Conservation (phyloP, 805 yeast genomes). For the Danielia reshetovae region DNA sequence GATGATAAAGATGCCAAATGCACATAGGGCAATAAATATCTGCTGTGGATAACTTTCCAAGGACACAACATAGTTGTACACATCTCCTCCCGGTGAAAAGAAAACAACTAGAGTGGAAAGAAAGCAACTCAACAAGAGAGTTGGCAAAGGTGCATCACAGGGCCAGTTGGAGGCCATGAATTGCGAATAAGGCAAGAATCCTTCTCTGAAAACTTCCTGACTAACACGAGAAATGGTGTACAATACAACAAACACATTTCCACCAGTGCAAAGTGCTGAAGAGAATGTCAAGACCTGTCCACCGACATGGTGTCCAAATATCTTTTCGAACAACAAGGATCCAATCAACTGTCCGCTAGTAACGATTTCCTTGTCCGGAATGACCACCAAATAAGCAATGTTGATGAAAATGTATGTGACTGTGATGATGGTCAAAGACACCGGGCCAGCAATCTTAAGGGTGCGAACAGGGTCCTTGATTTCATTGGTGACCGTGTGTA, state of each 20-base stretch:
- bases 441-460: constrained; percentile 58
- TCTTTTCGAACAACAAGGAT: constrained; percentile 50
- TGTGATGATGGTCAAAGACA: constrained; percentile 45
- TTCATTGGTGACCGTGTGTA: constrained; percentile 59
- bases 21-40: constrained; percentile 47
- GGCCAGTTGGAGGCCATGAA: constrained; percentile 55
- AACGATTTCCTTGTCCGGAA: constrained; percentile 51
- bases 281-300: constrained; percentile 51
- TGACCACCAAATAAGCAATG: constrained; percentile 51
- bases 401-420: constrained; percentile 50
- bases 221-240: constrained; percentile 58
- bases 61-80: constrained; percentile 49
- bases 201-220: constrained; percentile 64
- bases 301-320: constrained; percentile 52
- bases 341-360: constrained; percentile 58
- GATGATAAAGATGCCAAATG: constrained; percentile 54
- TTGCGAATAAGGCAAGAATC: constrained; percentile 51
- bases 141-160: constrained; percentile 51
- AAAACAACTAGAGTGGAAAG: constrained; percentile 40
- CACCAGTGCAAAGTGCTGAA: constrained; percentile 58
- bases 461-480: constrained; percentile 56
- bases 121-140: constrained; percentile 41
- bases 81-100: constrained; percentile 43
- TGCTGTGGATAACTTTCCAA: constrained; percentile 51
- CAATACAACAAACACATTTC: constrained; percentile 58